phyloP scores from a whole-genome alignment of 371 early-diverging fungal species.

The Choanephora cucurbitarum region DNA sequence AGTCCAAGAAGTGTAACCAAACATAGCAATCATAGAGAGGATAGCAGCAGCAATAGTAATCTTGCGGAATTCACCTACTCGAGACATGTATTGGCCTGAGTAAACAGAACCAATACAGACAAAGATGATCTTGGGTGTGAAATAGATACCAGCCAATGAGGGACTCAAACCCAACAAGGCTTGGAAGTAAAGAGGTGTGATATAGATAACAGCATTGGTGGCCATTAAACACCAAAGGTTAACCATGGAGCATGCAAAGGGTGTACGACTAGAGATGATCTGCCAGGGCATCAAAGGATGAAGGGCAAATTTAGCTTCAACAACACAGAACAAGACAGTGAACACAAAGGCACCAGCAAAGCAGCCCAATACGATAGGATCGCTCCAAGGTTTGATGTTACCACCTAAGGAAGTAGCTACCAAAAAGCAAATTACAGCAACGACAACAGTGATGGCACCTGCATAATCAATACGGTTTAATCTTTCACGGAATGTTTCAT shows the following conservation, averaged over 20 bases:
- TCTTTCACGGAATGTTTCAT: constrained; percentile 19
- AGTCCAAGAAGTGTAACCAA: constrained; percentile 32
- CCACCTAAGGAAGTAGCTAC: constrained; percentile 66
- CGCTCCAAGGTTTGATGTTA: constrained; percentile 57
- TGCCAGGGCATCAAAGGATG: constrained; percentile 64
- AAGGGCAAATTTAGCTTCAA: constrained; percentile 59
- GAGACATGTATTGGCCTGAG: constrained; percentile 47
- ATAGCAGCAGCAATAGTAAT: constrained; percentile 27
- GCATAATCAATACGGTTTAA: constrained; percentile 62
- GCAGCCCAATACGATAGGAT: constrained; percentile 53
- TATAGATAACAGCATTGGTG: constrained; percentile 26
- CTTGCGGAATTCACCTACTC: constrained; percentile 42
- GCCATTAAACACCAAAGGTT: constrained; percentile 36
- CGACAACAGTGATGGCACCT: constrained; percentile 56
- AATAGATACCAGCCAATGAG: constrained; percentile 42
- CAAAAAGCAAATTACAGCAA: constrained; percentile 53
- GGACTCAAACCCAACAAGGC: constrained; percentile 42
- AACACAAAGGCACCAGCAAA: constrained; percentile 47
- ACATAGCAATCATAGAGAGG: constrained; percentile 14
- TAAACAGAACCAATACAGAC: constrained; percentile 42
- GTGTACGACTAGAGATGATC: constrained; percentile 29
- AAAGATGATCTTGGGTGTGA: constrained; percentile 38
- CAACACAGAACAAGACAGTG: constrained; percentile 46
- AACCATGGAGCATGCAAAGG: constrained; percentile 27
- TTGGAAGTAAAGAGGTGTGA: constrained; percentile 36